These are phyloP conservation scores for Penicillium robsamsonii DNA, from an alignment of 495 filamentous ascomycete species.

Conservation along the genomic window DNA sequence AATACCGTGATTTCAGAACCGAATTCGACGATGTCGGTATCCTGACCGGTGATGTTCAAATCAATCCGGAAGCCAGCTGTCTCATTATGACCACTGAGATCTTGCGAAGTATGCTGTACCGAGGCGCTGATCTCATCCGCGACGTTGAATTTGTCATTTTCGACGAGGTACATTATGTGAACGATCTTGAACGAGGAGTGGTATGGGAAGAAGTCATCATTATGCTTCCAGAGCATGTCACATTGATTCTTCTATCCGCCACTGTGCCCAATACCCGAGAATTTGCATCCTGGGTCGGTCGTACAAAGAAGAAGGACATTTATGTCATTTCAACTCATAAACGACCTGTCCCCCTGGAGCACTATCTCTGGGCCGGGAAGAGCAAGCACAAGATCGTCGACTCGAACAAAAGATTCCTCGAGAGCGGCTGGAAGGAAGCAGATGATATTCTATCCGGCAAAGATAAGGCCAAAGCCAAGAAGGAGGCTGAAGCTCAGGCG, in stretches of 20 bases:
- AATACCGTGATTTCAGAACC: constrained; percentile 90
- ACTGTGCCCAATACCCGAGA: constrained; percentile 97
- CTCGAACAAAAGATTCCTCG: constrained; percentile 82
- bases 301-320: constrained; percentile 98
- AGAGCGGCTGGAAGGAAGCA: constrained; percentile 91
- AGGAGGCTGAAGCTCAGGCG: constrained; percentile 45
- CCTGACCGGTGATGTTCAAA: constrained; percentile 95
- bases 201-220: constrained; percentile 99
- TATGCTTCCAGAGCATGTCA: constrained; percentile 96
- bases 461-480: constrained; percentile 68
- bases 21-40: constrained; percentile 95
- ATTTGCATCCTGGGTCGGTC: constrained; percentile 97
- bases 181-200: constrained; percentile 93
- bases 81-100: constrained; percentile 99
- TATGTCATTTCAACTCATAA: constrained; percentile 98
- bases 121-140: constrained; percentile 91
- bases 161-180: constrained; percentile 98
- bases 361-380: constrained; percentile 93
- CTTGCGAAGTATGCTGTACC: constrained; percentile 94
- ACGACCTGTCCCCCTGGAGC: constrained; percentile 89
- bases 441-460: constrained; percentile 77
- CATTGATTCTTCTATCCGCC: constrained; percentile 89
- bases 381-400: constrained; percentile 93
- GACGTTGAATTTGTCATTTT: constrained; percentile 99
- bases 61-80: constrained; percentile 95